A percentile compares a stretch with the other conserved stretches of the same genome.
Conservation (phyloP, 192 early-diverging fungal species). For the Entomortierella beljakovae region DNA sequence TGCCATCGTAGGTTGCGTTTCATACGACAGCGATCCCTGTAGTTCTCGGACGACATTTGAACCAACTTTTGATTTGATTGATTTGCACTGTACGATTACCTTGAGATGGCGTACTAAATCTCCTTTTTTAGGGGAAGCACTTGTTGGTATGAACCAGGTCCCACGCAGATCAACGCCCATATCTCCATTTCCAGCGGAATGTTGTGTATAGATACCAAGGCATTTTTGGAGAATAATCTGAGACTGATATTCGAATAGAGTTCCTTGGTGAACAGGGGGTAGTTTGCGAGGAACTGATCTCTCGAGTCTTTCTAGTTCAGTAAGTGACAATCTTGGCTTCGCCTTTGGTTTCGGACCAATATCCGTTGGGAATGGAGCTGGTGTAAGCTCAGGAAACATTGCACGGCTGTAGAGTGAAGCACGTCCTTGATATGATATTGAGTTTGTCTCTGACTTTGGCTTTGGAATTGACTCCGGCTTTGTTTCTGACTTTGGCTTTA, state of each 20-base stretch:
- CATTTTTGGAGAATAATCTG: slow-evolving; percentile 32
- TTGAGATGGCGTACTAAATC: slow-evolving; percentile 44
- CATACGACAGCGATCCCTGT: slow-evolving; percentile 39
- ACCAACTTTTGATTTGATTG: slow-evolving; percentile 24
- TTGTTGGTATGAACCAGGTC: slow-evolving; percentile 50
- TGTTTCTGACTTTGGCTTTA: not conserved
- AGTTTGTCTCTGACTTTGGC: not conserved
- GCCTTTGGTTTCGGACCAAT: not conserved
- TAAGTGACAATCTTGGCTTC: slow-evolving; percentile 12
- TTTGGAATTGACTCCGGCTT: not conserved
- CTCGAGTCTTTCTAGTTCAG: slow-evolving; percentile 31
- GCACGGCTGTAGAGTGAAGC: not conserved
- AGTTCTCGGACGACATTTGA: slow-evolving; percentile 45
- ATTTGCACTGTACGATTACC: slow-evolving; percentile 54
- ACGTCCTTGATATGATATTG: slow-evolving; percentile 14
- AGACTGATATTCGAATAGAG: slow-evolving; percentile 43
- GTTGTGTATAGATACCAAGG: slow-evolving; percentile 52
- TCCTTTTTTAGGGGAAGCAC: slow-evolving; percentile 19
- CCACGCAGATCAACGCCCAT: slow-evolving; percentile 43
- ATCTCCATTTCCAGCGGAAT: slow-evolving; percentile 35
- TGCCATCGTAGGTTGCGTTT: slow-evolving; percentile 46
- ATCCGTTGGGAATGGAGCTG: slow-evolving; percentile 39
- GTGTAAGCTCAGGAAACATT: slow-evolving; percentile 16
- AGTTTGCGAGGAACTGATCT: slow-evolving; percentile 12
- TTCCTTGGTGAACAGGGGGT: slow-evolving; percentile 42